Conservation (phyloP, 2,329 filamentous ascomycete species). For the Trichophyton verrucosum region DNA sequence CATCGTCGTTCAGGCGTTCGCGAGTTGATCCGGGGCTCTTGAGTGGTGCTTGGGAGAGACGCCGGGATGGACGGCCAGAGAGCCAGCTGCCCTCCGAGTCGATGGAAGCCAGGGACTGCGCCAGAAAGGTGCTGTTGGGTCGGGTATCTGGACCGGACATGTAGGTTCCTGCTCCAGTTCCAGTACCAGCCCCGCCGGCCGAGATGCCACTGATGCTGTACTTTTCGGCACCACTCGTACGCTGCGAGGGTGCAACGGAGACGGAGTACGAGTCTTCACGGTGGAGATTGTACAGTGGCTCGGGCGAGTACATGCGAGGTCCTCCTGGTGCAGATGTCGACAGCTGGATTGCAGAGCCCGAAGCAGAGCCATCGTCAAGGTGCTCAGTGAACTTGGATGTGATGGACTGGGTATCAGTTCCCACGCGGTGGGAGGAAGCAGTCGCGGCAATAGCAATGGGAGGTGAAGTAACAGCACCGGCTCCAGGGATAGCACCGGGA, state of each 20-base stretch:
- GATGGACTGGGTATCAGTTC: constrained; percentile 56
- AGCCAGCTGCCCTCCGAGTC: constrained; percentile 96
- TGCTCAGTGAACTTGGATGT: constrained; percentile 89
- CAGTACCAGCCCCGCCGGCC: constrained; percentile 2
- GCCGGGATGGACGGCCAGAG: constrained; percentile 54
- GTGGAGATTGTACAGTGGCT: constrained; percentile 36
- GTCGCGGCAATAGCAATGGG: background rate
- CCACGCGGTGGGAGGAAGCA: constrained; percentile 13
- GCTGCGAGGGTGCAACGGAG: constrained; percentile 8
- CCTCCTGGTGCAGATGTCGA: constrained; percentile 56
- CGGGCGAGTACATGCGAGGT: constrained; percentile 67
- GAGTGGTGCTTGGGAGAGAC: constrained; percentile 32
- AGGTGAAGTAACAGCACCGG: constrained; percentile 21
- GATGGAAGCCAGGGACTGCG: constrained; percentile 81
- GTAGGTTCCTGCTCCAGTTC: constrained; percentile 10
- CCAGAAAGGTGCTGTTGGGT: constrained; percentile 41
- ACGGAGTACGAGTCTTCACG: constrained; percentile 13
- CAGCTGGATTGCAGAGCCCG: too few species aligned
- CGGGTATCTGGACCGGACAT: constrained; percentile 37
- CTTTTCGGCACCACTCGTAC: constrained; percentile 6
- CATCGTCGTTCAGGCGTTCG: constrained; percentile 41
- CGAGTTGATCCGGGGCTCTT: constrained; percentile 33
- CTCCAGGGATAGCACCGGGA: too few species aligned
- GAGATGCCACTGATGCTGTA: constrained; percentile 5
- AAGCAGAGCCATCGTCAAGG: constrained; percentile 61